A percentile compares a stretch with the other conserved stretches of the same genome.
Conservation (phyloP, 2,329 filamentous ascomycete genomes). For the Colletotrichum camelliae region DNA sequence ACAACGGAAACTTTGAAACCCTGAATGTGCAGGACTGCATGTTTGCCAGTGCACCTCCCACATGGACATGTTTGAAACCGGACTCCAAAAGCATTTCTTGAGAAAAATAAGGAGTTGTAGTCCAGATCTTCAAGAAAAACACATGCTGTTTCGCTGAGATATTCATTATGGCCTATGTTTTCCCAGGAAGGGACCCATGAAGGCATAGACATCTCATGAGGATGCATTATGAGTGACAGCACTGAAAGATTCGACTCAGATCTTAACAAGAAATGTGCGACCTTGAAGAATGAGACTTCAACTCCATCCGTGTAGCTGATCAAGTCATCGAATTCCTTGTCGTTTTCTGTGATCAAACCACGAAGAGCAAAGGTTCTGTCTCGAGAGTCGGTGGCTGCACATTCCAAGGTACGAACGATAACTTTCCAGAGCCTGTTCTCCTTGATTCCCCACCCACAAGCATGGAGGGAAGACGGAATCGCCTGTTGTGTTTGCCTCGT, state of each 20-base stretch:
- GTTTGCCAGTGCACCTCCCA: no score
- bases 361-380: neutral
- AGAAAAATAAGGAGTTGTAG: no score
- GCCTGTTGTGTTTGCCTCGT: neutral
- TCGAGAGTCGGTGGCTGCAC: neutral
- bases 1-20: no score
- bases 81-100: no score
- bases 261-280: neutral
- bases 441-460: no score
- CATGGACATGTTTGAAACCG: no score
- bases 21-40: no score
- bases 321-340: neutral
- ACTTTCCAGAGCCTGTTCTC: no score
- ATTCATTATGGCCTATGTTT: no score
- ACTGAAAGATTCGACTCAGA: neutral
- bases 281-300: neutral
- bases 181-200: neutral
- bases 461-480: neutral
- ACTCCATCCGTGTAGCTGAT: fast-evolving
- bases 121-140: no score
- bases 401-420: neutral
- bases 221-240: fast-evolving
- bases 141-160: no score
- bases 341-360: fast-evolving
- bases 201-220: neutral